Base-by-base conservation (phyloP, 768 basidiomycete genomes). In the Leucocoprinus birnbaumii region DNA sequence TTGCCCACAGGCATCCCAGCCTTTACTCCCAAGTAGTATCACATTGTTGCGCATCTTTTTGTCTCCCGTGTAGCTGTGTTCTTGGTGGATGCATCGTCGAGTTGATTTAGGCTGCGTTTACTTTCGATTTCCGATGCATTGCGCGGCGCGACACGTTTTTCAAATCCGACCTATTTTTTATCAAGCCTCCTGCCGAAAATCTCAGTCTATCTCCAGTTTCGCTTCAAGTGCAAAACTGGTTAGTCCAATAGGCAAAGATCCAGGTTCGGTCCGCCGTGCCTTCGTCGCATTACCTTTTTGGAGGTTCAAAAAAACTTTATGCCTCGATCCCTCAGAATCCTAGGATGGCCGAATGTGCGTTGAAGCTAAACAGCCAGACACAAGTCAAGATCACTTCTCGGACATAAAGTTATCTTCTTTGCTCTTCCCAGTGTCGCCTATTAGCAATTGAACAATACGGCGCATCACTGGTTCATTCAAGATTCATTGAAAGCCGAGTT, bases 171-270 rank as follows among this genome's bases (percentile, higher is more conserved):
- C 46, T 54, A 47, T 54, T 47, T 54, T 40, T 54, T 26, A 34
- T n/a, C 37, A 53, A 24, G 43, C 43, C 45, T 31, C 22, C 3
- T 43, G 43, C 45, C 45, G 43, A 43, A 53, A 51, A 53, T 53
- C 31, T 53, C 44, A 35, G 44, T 45, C 9, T 35, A 53, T 38
- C 52, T 47, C 34, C 31, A 46, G 31, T 31, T 5, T 31, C 31
- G 31, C 31, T 31, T 31, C n/a, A n/a, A n/a, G n/a, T 31, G 31
- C 5, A 53, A 53, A 25, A 46, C 46, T 27, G 25, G 52, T 46
- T 53, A 53, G 52, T 45, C 45, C 34, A 18, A 42, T 37, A 46
- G 27, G 27, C 43, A 18, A 31, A 45, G 19, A 34, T 46, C 13
- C 52, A 46, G 44, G 42, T 47, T 46, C 44, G 52, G 44, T 19